Conservation (phyloP, 768 basidiomycete species). For the Psilocybe cyanescens region DNA sequence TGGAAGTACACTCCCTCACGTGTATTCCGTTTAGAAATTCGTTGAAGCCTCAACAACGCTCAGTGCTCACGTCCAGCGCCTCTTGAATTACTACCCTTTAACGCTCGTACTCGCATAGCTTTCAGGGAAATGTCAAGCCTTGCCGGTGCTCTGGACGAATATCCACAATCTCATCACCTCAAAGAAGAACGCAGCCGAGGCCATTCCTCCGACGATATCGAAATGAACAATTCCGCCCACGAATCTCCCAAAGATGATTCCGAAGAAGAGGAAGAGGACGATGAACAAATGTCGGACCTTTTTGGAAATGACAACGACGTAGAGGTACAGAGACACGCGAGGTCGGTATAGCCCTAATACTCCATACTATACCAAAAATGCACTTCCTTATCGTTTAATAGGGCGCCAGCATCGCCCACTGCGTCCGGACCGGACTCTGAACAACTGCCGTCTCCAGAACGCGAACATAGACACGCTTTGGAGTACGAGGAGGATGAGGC, state of each 20-base stretch:
- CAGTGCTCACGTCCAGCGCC: not conserved
- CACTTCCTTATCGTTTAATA: slow-evolving; percentile 14
- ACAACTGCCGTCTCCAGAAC: slow-evolving; percentile 60
- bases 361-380: slow-evolving; percentile 10
- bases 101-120: slow-evolving; percentile 18
- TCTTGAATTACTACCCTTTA: not conserved
- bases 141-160: slow-evolving; percentile 56
- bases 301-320: slow-evolving; percentile 75
- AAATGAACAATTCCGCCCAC: slow-evolving; percentile 39
- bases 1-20: slow-evolving; percentile 13
- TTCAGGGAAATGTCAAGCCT: slow-evolving; percentile 56
- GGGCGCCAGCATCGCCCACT: slow-evolving; percentile 43
- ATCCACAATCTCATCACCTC: slow-evolving; percentile 16
- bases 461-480: slow-evolving; percentile 67
- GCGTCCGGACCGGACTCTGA: slow-evolving; percentile 67
- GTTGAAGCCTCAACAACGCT: not conserved
- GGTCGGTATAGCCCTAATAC: slow-evolving; percentile 40
- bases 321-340: slow-evolving; percentile 50
- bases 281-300: slow-evolving; percentile 76
- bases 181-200: slow-evolving; percentile 13
- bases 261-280: slow-evolving; percentile 25
- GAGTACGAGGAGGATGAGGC: slow-evolving; percentile 85
- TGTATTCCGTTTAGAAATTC: slow-evolving; percentile 16
- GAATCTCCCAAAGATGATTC: slow-evolving; percentile 17
- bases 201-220: slow-evolving; percentile 36